Percentiles rank a stretch among this genome's conserved stretches.
Evolutionary conservation across 805 yeast species (phyloP).

Genomic region (Metschnikowia rubicola): DNA sequence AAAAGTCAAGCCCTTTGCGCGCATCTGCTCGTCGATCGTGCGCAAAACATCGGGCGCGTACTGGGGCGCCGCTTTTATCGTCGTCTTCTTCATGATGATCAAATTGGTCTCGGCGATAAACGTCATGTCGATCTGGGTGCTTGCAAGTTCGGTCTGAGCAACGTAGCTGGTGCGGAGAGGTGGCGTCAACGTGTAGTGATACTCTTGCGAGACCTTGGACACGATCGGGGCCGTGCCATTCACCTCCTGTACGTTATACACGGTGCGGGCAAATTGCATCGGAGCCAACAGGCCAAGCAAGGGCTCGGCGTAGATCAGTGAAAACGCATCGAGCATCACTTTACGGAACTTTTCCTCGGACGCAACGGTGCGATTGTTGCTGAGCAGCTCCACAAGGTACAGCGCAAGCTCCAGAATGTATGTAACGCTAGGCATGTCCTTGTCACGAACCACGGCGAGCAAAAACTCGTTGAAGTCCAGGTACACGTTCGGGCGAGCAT

Average conservation of each 20-base stretch:
- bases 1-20: conserved; percentile 15
- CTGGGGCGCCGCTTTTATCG: conserved; percentile 11
- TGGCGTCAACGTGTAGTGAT: conserved; percentile 18
- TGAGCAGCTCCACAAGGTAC: conserved; percentile 22
- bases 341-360: conserved; percentile 36
- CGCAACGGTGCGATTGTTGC: conserved; percentile 20
- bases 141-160: conserved; percentile 10
- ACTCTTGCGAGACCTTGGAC: conserved; percentile 18
- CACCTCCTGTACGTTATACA: conserved; percentile 28
- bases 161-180: conserved; percentile 14
- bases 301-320: conserved; percentile 37
- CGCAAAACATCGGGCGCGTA: conserved; percentile 15
- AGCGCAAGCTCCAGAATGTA: conserved; percentile 17
- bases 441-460: conserved; percentile 19
- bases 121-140: conserved; percentile 14
- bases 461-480: conserved; percentile 29
- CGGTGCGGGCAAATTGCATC: conserved; percentile 26
- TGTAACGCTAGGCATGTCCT: conserved; percentile 13
- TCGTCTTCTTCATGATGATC: conserved; percentile 16
- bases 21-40: conserved; percentile 16
- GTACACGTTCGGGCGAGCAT: conserved; percentile 23
- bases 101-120: conserved; percentile 19
- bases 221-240: conserved; percentile 17
- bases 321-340: conserved; percentile 31
- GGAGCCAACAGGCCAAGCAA: conserved; percentile 33